phyloP scores from a whole-genome alignment of 164 flowering plant genomes.

The Vitis amurensis region DNA sequence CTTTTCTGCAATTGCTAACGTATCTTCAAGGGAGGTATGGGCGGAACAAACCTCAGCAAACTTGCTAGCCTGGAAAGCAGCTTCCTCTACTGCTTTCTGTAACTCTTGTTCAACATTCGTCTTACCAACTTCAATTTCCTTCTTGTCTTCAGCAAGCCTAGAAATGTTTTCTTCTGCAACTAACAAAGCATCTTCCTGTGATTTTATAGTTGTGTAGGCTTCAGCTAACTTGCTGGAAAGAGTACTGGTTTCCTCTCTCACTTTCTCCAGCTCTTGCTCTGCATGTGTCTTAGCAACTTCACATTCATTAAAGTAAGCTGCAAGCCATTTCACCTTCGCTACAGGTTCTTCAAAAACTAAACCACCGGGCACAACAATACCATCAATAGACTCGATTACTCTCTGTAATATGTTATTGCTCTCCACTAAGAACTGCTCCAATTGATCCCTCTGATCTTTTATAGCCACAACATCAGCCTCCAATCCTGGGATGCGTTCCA shows the following conservation, averaged over 20 bases:
- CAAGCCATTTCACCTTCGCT: slow-evolving; percentile 68
- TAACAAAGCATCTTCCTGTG: slow-evolving; percentile 57
- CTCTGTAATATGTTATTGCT: slow-evolving; percentile 58
- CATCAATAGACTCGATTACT: slow-evolving; percentile 54
- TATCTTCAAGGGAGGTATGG: slow-evolving; percentile 47
- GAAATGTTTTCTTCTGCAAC: slow-evolving; percentile 37
- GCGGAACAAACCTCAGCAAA: slow-evolving; percentile 40
- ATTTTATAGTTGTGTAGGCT: slow-evolving; percentile 38
- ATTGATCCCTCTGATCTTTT: slow-evolving; percentile 58
- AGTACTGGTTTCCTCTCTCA: slow-evolving; percentile 46
- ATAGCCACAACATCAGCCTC: slow-evolving; percentile 54
- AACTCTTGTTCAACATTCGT: slow-evolving; percentile 42
- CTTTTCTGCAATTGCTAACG: slow-evolving; percentile 46
- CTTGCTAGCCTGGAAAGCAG: slow-evolving; percentile 29
- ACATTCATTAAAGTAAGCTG: slow-evolving; percentile 42
- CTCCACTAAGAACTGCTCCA: slow-evolving; percentile 61
- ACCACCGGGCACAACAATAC: slow-evolving; percentile 46
- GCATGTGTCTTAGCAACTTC: slow-evolving; percentile 33
- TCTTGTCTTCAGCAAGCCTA: slow-evolving; percentile 58
- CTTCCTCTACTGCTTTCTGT: slow-evolving; percentile 47
- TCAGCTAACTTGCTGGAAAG: slow-evolving; percentile 51
- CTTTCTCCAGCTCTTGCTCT: slow-evolving; percentile 54
- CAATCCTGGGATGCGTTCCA: slow-evolving; percentile 47
- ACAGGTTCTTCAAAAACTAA: slow-evolving; percentile 53
- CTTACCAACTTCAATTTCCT: slow-evolving; percentile 45